Evolutionary conservation across 306 rosid species (phyloP), one percentile per base, ranked within the genome.

Genomic region (Dryas drummondii): DNA sequence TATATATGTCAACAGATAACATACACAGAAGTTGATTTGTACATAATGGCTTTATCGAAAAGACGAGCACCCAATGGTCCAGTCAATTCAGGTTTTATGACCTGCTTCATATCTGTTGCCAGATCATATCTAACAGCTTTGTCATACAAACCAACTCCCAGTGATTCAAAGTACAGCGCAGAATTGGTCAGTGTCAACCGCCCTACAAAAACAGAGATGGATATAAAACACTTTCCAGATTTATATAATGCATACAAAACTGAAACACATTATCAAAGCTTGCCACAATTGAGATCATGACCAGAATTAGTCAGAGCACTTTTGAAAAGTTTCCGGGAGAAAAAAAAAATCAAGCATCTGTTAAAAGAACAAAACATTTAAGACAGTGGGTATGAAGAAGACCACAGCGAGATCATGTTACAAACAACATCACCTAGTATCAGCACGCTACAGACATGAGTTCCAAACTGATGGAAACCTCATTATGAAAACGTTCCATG

Each of bases 51-150:
- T 85, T 91, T 92, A 88, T 92, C 97, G 59, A 94, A 94, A 80
- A 92, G 89, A 72, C 99, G 93, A 82, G 99, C 91, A 74, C 99
- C 97, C 78, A 90, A 85, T 27, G 99, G 97, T 62, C 99, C 97
- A 40, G 97, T 94, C 79, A 91, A 78, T 77, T 91, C 96, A 70
- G 98, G 96, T 76, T 91, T 94, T 80, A 94, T 90, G 78, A 85
- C 87, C 81, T 92, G 97, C 84, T 94, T 90, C 86, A 82, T 67
- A 78, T 92, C 92, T 37, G 82, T 71, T 73, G 82, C 88, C 63
- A 94, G 89, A 80, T 94, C 92, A 76, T 92, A 94, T 80, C 85
- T 87, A 86, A 88, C 86, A 62, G 97, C 88, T 83, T 94, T 90
- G 75, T 90, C 99, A 61, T 94, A 83, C 67, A 78, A 45, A 71